Base-by-base conservation (phyloP, 2,329 filamentous ascomycete species). In the Sphaerulina musiva region DNA sequence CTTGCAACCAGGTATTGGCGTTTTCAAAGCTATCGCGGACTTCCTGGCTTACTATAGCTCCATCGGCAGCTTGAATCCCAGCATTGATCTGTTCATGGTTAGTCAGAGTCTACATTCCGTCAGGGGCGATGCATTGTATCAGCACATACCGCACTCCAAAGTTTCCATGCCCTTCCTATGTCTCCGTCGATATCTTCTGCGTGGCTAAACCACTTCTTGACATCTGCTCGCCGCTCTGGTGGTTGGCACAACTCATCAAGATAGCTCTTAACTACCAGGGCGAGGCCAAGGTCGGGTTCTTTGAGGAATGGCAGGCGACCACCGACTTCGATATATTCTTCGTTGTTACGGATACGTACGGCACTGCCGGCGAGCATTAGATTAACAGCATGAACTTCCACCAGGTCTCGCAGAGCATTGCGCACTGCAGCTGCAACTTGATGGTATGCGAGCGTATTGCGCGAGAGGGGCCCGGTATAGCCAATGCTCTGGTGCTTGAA, bases 391-490 rank as follows among this genome's bases (percentile, higher is more conserved):
- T 92, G 82, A 41, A 89, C 86, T 72, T 98, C 93, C 11, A 93
- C 75, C 36, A 97, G 74, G 68, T 95, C 90, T 46, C 93, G 83
- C 59, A 95, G 78, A 34, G 84, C 83, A 59, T 86, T 82, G 39
- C 91, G 86, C 23, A 96, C 84, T 40, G 87, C 83, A 2, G 85
- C 85, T 40, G 89, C 84, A 54, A 97, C 78, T 1, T 89, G 91
- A 57, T 89, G 87, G 75, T 91, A 98, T 26, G 84, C 85, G 41
- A 98, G 78, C 49, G 96, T 78, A 62, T 92, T 90, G 70, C 93
- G 86, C 76, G 90, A 95, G 1, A 98, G 79, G 1, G 93, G 92
- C 0, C 93, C 93, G 1, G 92, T 96, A 72, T 96, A 98, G 31
- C 93, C 93, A 62, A 92, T 91, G 3, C 81, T 79, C 63, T 88